phyloP scores from a whole-genome alignment of 73 alveolate species.

The Paramecium caudatum region DNA sequence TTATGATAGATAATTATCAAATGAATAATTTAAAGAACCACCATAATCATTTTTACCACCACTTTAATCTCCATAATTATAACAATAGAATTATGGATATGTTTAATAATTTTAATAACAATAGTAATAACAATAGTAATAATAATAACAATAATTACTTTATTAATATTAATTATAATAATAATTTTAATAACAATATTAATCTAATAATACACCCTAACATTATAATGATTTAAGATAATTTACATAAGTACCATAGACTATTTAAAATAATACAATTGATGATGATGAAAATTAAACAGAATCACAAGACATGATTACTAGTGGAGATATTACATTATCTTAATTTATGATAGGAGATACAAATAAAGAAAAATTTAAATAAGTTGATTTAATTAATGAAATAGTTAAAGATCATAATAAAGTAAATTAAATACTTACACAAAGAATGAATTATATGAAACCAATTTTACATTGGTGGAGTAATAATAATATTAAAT shows the following conservation, averaged over 20 bases:
- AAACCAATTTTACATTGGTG: slow-evolving; percentile 68
- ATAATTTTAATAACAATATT: not conserved
- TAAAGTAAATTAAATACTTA: not conserved
- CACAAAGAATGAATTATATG: slow-evolving; percentile 58
- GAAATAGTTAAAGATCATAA: slow-evolving; percentile 42
- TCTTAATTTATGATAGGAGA: slow-evolving; percentile 56
- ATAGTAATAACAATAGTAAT: not conserved
- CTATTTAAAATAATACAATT: not conserved
- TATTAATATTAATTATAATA: not conserved
- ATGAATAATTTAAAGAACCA: not conserved
- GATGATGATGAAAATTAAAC: not conserved
- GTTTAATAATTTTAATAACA: not conserved
- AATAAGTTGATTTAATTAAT: slow-evolving; percentile 26
- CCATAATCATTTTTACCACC: slow-evolving; percentile 37
- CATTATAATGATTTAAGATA: not conserved
- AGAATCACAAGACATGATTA: not conserved
- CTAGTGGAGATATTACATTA: not conserved
- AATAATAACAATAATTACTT: not conserved
- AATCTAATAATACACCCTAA: not conserved
- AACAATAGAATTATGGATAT: slow-evolving; percentile 29
- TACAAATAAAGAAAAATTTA: slow-evolving; percentile 11
- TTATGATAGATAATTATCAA: slow-evolving; percentile 1
- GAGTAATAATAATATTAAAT: slow-evolving; percentile 43
- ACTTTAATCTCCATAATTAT: not conserved
- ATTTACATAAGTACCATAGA: not conserved